Percentiles rank a stretch among this genome's conserved stretches.
Conservation (phyloP, 371 early-diverging fungal species). For the Circinella minor region DNA sequence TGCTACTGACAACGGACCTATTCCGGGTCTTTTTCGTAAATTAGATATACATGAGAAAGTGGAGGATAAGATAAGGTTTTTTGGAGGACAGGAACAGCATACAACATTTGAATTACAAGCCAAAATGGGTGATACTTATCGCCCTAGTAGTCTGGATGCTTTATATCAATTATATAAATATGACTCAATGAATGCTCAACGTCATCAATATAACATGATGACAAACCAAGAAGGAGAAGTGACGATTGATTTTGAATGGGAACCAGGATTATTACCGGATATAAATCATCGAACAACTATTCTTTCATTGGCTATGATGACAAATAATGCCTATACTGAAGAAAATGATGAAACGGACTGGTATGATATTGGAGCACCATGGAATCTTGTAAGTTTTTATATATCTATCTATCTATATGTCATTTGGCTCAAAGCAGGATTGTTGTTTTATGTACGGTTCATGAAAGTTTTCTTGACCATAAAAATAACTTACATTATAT, state of each 20-base stretch:
- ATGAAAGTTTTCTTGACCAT: no score
- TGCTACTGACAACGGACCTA: slow-evolving; percentile 31
- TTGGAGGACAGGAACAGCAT: slow-evolving; percentile 13
- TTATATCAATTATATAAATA: slow-evolving; percentile 9
- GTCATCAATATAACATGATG: background rate
- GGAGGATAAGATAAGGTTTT: background rate
- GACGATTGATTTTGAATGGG: slow-evolving; percentile 20
- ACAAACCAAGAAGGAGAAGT: background rate
- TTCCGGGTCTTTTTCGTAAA: slow-evolving; percentile 54
- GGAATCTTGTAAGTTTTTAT: slow-evolving; percentile 53
- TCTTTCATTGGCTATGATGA: slow-evolving; percentile 74
- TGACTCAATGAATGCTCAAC: background rate
- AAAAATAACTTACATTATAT: background rate
- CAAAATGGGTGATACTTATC: background rate
- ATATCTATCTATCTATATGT: no score
- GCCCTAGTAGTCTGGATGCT: background rate
- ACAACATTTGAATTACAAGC: background rate
- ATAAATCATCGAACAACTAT: slow-evolving; percentile 74
- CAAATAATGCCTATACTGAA: slow-evolving; percentile 70
- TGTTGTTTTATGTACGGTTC: no score
- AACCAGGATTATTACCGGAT: slow-evolving; percentile 59
- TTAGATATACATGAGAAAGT: slow-evolving; percentile 26
- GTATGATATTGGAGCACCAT: slow-evolving; percentile 77
- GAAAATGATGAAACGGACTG: slow-evolving; percentile 57
- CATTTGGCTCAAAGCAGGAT: no score